These are phyloP conservation scores for Prunus yedoensis DNA, from an alignment of 331 rosid genomes.

Conservation along the genomic window DNA sequence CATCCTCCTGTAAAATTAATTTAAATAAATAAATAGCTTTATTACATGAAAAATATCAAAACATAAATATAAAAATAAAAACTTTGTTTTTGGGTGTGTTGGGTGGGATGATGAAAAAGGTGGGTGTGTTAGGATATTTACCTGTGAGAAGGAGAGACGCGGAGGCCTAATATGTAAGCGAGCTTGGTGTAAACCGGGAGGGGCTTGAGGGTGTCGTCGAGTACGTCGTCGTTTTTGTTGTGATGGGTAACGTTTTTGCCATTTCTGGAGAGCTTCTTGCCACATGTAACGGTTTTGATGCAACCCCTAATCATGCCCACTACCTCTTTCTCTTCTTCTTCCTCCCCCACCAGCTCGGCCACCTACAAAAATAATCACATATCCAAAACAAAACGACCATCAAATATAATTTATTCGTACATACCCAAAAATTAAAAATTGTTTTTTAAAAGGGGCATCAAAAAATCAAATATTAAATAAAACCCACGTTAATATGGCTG, in stretches of 20 bases:
- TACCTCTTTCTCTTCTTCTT: slow-evolving; percentile 57
- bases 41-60: too few species aligned
- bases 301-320: slow-evolving; percentile 96
- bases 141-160: slow-evolving; percentile 87
- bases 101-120: neutral
- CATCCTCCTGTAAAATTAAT: slow-evolving; percentile 59
- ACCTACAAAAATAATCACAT: slow-evolving; percentile 38
- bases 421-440: too few species aligned
- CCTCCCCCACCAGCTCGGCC: slow-evolving; percentile 51
- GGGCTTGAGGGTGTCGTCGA: slow-evolving; percentile 23
- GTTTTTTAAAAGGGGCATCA: too few species aligned
- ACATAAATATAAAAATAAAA: neutral
- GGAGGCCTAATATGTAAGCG: slow-evolving; percentile 89
- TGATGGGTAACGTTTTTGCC: slow-evolving; percentile 24
- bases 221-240: neutral
- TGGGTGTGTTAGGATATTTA: slow-evolving; percentile 6
- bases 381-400: neutral
- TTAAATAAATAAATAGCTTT: neutral
- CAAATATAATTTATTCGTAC: too few species aligned
- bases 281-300: slow-evolving; percentile 88
- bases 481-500: neutral
- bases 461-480: neutral
- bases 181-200: slow-evolving; percentile 71
- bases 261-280: slow-evolving; percentile 56
- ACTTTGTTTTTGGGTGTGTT: too few species aligned